A percentile compares a stretch with the other conserved stretches of the same genome.
These are phyloP conservation scores for Pseudogymnoascus sp. DNA, from an alignment of 2,329 filamentous ascomycete species.

Conservation along the genomic window DNA sequence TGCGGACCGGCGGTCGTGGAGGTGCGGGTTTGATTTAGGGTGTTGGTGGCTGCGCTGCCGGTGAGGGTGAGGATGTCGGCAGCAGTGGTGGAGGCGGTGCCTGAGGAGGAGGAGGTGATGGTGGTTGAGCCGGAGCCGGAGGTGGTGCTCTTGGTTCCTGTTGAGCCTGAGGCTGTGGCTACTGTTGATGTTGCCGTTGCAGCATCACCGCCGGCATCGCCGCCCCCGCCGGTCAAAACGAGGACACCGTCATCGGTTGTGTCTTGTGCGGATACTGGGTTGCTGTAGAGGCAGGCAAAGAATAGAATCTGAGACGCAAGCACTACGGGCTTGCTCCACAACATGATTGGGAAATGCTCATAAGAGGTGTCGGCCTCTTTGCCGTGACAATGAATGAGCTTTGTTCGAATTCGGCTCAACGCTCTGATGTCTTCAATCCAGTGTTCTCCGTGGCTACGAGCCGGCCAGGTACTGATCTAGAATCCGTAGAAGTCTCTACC, in stretches of 20 bases:
- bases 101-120: conserved; percentile 30
- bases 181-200: background rate
- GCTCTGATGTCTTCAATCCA: background rate
- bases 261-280: background rate
- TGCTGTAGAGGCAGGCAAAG: background rate
- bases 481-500: background rate
- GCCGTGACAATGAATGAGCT: background rate
- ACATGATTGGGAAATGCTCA: background rate
- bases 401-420: background rate
- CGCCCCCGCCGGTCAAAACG: background rate
- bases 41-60: conserved; percentile 17
- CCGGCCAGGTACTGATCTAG: background rate
- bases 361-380: background rate
- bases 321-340: background rate
- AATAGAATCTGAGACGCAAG: background rate
- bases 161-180: background rate
- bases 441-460: background rate
- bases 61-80: conserved; percentile 18
- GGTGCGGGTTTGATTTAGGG: conserved; percentile 39
- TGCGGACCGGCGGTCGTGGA: conserved; percentile 35
- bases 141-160: conserved; percentile 14
- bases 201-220: background rate
- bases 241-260: background rate
- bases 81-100: conserved; percentile 25
- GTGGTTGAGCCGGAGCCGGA: conserved; percentile 25